Base-by-base conservation (phyloP, 73 alveolate genomes). In the Tetrahymena borealis region DNA sequence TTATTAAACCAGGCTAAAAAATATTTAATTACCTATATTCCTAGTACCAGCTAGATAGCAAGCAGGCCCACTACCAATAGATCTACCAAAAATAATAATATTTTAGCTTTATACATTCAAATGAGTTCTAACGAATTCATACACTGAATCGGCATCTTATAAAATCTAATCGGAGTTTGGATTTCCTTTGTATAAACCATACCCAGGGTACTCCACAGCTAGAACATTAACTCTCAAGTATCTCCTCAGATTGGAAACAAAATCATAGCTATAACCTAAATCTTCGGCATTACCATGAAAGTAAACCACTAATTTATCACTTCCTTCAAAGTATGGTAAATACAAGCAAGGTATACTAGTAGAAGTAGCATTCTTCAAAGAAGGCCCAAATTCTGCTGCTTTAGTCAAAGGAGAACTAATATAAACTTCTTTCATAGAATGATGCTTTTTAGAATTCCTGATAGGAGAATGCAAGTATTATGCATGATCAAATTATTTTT, bases 201-300 rank as follows among this genome's bases (percentile, higher is more conserved):
- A 98, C 32, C 99, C 99, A 7, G 99, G 99, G 91, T 97, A 98
- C 92, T 98, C 99, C 1, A 98, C 97, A 20, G 99, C 98, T 38
- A 98, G 78, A 3, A 97, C 97, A 90, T 98, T 97, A 91, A 98
- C 96, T 38, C 96, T 92, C 12, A 97, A 91, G 38, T 97, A 96
- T 24, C 94, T 93, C 78, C 98, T 91, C 33, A 98, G 91, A 91
- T 77, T 78, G 79, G 94, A 32, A 93, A 94, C 93, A 94, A 96
- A 94, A 32, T 90, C 95, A 96, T 96, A 96, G 18, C 97, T 94
- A 3, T 91, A 78, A 20, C 95, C 96, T 33, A 97, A 93, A 95
- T 98, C 99, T 91, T 98, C 99, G 78, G 97, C 97, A 98, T 98
- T 98, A 41, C 99, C 98, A 91, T 98, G 99, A 95, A 96, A 98